Conservation (phyloP, 2,329 filamentous ascomycete genomes). For the Trichoderma atroviride region DNA sequence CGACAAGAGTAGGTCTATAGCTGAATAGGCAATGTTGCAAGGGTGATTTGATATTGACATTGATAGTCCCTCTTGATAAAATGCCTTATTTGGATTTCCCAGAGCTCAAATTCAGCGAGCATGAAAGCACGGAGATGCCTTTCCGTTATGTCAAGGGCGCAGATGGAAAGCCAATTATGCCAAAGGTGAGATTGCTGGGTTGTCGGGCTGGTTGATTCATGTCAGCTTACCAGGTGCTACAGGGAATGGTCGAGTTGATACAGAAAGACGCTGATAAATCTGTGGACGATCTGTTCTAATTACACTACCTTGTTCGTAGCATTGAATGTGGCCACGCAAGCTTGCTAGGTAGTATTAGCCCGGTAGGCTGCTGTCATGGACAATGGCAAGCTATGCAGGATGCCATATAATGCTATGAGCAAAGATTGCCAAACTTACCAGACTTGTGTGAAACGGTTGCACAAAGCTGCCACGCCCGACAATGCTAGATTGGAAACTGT, state of each 20-base stretch:
- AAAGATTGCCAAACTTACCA: not conserved
- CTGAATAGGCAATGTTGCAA: not conserved
- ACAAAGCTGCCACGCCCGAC: not conserved
- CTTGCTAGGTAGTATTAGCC: not conserved
- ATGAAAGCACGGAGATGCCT: conserved; percentile 96
- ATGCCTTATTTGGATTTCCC: conserved; percentile 86
- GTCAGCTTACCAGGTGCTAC: conserved; percentile 32
- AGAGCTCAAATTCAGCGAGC: conserved; percentile 84
- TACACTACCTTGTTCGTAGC: not conserved
- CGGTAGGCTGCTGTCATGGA: not conserved
- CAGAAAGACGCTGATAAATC: conserved; percentile 91
- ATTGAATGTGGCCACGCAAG: not conserved
- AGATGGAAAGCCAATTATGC: conserved; percentile 84
- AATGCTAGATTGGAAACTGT: not conserved
- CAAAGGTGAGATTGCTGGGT: conserved; percentile 62
- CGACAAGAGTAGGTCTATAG: conserved; percentile 65
- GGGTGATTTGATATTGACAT: conserved; percentile 26
- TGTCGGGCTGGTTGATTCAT: not conserved
- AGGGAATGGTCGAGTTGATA: conserved; percentile 96
- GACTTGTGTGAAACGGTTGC: too few relatives aligned
- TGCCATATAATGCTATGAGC: not conserved
- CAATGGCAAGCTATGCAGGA: not conserved
- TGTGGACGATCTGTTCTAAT: conserved; percentile 78
- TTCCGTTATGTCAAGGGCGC: conserved; percentile 87
- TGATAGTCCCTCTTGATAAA: conserved; percentile 71